Conservation (phyloP, 1,284 basidiomycete genomes). For the Ceratobasidium sp. region DNA sequence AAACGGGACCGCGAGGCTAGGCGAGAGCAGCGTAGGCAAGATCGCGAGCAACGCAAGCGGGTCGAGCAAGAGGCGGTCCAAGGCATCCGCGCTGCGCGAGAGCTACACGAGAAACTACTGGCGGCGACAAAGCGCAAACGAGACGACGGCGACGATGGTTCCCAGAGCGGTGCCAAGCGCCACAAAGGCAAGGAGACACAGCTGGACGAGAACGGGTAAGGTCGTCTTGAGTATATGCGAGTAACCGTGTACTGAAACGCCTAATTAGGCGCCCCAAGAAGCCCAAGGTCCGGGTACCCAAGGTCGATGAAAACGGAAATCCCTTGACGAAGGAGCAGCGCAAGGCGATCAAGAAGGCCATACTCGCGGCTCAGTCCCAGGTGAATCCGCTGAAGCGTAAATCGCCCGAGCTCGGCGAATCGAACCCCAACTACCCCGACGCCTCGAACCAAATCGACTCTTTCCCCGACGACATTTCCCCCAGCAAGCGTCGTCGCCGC, state of each 20-base stretch:
- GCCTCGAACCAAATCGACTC: too few species aligned
- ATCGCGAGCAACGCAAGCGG: slow-evolving; percentile 15
- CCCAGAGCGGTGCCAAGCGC: neutral
- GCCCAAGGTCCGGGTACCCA: slow-evolving; percentile 15
- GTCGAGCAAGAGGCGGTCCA: slow-evolving; percentile 34
- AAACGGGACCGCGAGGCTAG: slow-evolving; percentile 13
- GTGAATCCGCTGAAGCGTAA: slow-evolving; percentile 29
- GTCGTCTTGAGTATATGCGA: neutral
- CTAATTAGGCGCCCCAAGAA: slow-evolving; percentile 13
- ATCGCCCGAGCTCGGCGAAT: neutral
- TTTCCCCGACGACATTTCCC: neutral
- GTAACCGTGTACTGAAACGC: neutral
- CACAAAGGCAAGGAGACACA: slow-evolving; percentile 1
- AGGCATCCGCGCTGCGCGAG: slow-evolving; percentile 24
- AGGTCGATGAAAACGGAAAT: slow-evolving; percentile 30
- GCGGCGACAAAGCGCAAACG: slow-evolving; percentile 35
- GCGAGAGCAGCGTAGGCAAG: slow-evolving; percentile 30
- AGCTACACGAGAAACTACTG: slow-evolving; percentile 21
- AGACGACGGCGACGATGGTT: slow-evolving; percentile 28
- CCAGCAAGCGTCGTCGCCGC: slow-evolving; percentile 28
- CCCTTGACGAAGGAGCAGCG: slow-evolving; percentile 28
- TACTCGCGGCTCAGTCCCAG: slow-evolving; percentile 11
- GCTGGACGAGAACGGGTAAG: slow-evolving; percentile 24
- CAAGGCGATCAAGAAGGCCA: slow-evolving; percentile 30
- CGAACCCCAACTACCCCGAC: neutral